A percentile compares a stretch with the other conserved stretches of the same genome.
Evolutionary conservation across 306 rosid species (phyloP).

Genomic region (Trifolium dubium): DNA sequence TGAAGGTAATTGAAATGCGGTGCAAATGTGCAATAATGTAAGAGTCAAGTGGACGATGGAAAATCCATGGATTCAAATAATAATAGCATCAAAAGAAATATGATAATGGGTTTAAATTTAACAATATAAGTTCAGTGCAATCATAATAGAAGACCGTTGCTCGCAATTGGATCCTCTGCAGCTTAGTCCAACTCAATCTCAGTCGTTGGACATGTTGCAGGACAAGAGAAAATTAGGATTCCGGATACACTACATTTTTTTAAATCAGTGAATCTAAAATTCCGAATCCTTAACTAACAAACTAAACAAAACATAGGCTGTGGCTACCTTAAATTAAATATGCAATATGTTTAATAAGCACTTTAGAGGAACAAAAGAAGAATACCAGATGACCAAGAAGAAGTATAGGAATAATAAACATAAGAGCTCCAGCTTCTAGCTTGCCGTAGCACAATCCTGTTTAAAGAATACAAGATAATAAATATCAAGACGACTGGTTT

Average conservation of each 20-base stretch:
- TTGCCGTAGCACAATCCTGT: conserved; percentile 96
- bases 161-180: background rate
- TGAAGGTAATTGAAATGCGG: conserved; percentile 18
- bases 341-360: conserved; percentile 12
- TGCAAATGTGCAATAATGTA: conserved; percentile 10
- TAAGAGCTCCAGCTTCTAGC: conserved; percentile 88
- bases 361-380: conserved; percentile 32
- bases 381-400: conserved; percentile 93
- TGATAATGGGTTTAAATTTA: background rate
- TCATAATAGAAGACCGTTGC: background rate
- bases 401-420: conserved; percentile 67
- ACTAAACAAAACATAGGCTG: background rate
- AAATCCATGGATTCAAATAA: conserved; percentile 6
- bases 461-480: conserved; percentile 36
- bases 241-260: background rate
- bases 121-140: background rate
- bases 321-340: conserved; percentile 3
- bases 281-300: background rate
- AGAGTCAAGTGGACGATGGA: background rate
- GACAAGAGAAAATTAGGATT: background rate
- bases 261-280: background rate
- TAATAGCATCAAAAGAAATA: conserved; percentile 5
- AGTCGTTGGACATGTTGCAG: background rate
- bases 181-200: background rate
- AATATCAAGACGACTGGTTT: conserved; percentile 24